Base-by-base conservation (phyloP, 2,329 filamentous ascomycete genomes). In the Verticillium albo-atrum region DNA sequence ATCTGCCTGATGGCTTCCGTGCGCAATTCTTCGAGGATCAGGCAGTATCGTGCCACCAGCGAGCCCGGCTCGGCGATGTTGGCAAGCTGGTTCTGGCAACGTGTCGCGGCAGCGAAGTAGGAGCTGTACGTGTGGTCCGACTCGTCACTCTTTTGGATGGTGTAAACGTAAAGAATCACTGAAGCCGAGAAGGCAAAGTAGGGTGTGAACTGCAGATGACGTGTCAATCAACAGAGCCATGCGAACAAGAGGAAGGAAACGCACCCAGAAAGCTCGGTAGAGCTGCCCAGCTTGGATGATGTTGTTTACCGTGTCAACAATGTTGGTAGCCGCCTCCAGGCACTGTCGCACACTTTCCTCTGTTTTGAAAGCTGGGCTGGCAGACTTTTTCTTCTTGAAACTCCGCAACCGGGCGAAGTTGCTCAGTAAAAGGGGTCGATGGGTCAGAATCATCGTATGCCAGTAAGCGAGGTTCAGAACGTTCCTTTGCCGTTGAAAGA, bases 141-240 rank as follows among this genome's bases (percentile, higher is more conserved):
- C 15, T 65, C 60, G 17, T 66, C 61, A 4, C 68, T 64, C 35
- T 74, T 66, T 37, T 77, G 76, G 4, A 79, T 79, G 9, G 72
- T 70, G 51, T 75, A 75, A 3, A 79, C 71, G 59, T 79, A 79
- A 3, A 79, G 66, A 1, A 79, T 70, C 0, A 77, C 74, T 1
- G 76, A 72, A 0, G 77, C 77, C 14, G 68, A 77, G 28, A 79
- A 80, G 1, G 73, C 76, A 58, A 74, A 75, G 58, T 80, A 79
- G 32, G 75, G 74, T 2, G 68, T 71, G 42, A 73, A 72, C 70
- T 73, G 37, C 47, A 6, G 20, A 37, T 6, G 17, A 37, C 9
- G 5, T n/a, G 34, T 37, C 34, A 37, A 15, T 20, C 34, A 4
- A 37, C 15, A 15, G 15, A 37, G 3, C 17, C 15, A 7, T 47